A percentile compares a stretch with the other conserved stretches of the same genome.
These are phyloP conservation scores for Scutellaria minor DNA, from an alignment of 257 asterid genomes.

Conservation along the genomic window DNA sequence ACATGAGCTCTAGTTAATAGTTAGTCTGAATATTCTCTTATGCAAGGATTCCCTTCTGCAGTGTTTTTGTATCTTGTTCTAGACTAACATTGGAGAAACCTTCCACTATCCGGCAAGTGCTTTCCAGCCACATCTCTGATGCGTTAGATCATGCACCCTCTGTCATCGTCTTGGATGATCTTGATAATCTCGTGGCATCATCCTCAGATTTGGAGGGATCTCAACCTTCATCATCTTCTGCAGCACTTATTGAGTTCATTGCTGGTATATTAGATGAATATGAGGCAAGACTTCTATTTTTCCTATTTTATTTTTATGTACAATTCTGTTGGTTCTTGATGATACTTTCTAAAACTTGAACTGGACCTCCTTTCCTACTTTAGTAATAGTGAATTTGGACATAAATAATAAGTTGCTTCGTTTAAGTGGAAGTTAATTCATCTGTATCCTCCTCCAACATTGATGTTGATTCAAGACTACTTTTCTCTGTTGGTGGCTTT, in stretches of 20 bases:
- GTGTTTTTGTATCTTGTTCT: constrained; percentile 76
- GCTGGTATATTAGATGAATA: constrained; percentile 90
- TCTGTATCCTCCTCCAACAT: not conserved
- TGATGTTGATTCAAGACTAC: constrained; percentile 19
- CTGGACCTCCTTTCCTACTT: not conserved
- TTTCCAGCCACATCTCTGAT: constrained; percentile 71
- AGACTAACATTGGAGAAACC: constrained; percentile 86
- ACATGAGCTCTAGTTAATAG: constrained; percentile 33
- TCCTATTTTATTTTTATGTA: constrained; percentile 17
- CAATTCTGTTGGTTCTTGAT: constrained; percentile 27
- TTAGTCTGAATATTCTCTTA: constrained; percentile 25
- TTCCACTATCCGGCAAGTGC: constrained; percentile 64
- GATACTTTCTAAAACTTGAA: constrained; percentile 28
- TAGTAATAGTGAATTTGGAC: not conserved
- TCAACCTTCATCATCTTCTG: constrained; percentile 72
- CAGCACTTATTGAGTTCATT: constrained; percentile 68
- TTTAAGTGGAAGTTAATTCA: not conserved
- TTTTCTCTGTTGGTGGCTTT: not conserved
- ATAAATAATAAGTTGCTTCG: not conserved
- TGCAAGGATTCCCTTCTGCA: constrained; percentile 47
- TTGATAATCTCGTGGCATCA: constrained; percentile 81
- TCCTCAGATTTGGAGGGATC: constrained; percentile 79
- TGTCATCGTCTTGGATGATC: constrained; percentile 87
- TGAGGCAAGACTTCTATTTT: constrained; percentile 53
- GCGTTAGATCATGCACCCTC: constrained; percentile 94